A percentile compares a stretch with the other conserved stretches of the same genome.
phyloP scores from a whole-genome alignment of 345 rosid genomes.

The Syzygium aromaticum region DNA sequence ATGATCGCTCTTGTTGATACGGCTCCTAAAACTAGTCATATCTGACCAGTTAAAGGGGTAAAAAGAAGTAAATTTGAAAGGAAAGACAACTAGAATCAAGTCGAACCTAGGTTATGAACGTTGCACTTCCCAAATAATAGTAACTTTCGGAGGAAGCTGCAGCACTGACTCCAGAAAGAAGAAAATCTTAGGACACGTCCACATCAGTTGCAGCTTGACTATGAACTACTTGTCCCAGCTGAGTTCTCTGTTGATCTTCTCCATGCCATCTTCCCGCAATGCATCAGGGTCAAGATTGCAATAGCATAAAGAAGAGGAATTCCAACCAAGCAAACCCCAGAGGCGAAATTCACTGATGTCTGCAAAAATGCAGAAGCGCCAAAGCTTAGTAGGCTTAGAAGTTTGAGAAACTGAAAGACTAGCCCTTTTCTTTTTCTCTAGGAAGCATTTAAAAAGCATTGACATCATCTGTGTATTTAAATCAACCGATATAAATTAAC shows the following conservation, averaged over 20 bases:
- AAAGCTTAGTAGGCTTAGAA: background rate
- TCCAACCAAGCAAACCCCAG: conserved; percentile 67
- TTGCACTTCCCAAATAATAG: no score
- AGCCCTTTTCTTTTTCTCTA: background rate
- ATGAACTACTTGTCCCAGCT: conserved; percentile 20
- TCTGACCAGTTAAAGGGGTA: background rate
- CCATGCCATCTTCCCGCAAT: conserved; percentile 50
- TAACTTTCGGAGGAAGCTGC: background rate
- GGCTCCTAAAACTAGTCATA: background rate
- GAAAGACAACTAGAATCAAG: no score
- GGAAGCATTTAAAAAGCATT: no score
- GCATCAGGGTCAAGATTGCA: conserved; percentile 50
- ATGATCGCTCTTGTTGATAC: background rate
- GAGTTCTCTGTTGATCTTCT: conserved; percentile 41
- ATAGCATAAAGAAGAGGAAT: conserved; percentile 71
- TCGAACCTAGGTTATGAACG: no score
- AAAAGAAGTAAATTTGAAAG: no score
- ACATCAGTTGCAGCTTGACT: background rate
- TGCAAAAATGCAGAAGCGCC: conserved; percentile 2
- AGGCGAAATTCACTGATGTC: conserved; percentile 81
- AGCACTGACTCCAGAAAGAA: no score
- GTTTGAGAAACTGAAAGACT: background rate
- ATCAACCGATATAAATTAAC: no score
- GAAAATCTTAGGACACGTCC: no score
- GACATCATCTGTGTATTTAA: no score